Evolutionary conservation across 2,329 filamentous ascomycete species (phyloP).

Genomic region (Aureobasidium sp.): DNA sequence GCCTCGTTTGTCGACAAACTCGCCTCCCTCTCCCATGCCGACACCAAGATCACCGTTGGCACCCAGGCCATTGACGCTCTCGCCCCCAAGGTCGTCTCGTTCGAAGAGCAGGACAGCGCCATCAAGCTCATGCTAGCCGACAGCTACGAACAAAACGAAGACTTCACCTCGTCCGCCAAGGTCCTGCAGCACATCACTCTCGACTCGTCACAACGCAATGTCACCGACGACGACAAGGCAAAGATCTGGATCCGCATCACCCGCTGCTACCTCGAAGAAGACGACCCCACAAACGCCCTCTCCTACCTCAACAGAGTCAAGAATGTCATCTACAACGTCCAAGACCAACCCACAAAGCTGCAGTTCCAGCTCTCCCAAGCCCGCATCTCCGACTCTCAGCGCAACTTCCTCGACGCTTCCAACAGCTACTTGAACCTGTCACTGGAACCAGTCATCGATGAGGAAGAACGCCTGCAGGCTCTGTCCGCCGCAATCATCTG

Average conservation of each 20-base stretch:
- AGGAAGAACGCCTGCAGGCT: slow-evolving; percentile 76
- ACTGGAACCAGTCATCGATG: slow-evolving; percentile 67
- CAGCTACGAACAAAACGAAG: slow-evolving; percentile 73
- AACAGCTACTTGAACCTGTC: slow-evolving; percentile 83
- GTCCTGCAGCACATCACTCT: slow-evolving; percentile 75
- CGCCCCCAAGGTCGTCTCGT: slow-evolving; percentile 58
- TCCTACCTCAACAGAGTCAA: slow-evolving; percentile 91
- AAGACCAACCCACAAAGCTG: slow-evolving; percentile 63
- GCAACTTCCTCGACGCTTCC: slow-evolving; percentile 80
- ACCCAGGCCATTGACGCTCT: slow-evolving; percentile 61
- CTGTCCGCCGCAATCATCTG: slow-evolving; percentile 84
- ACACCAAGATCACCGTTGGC: slow-evolving; percentile 65
- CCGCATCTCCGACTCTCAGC: slow-evolving; percentile 82
- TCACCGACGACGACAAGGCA: slow-evolving; percentile 74
- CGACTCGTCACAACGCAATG: slow-evolving; percentile 76
- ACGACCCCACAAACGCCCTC: slow-evolving; percentile 78
- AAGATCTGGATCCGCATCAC: slow-evolving; percentile 89
- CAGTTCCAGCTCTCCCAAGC: slow-evolving; percentile 89
- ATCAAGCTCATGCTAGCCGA: slow-evolving; percentile 74
- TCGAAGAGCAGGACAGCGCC: slow-evolving; percentile 73
- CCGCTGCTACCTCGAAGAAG: slow-evolving; percentile 86
- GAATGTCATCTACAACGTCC: slow-evolving; percentile 73
- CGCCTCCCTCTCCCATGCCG: slow-evolving; percentile 48
- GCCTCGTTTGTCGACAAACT: slow-evolving; percentile 57
- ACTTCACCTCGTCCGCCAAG: slow-evolving; percentile 70